Conservation (phyloP, 805 yeast genomes). For the Sugiyamaella boreocaroliniensis region DNA sequence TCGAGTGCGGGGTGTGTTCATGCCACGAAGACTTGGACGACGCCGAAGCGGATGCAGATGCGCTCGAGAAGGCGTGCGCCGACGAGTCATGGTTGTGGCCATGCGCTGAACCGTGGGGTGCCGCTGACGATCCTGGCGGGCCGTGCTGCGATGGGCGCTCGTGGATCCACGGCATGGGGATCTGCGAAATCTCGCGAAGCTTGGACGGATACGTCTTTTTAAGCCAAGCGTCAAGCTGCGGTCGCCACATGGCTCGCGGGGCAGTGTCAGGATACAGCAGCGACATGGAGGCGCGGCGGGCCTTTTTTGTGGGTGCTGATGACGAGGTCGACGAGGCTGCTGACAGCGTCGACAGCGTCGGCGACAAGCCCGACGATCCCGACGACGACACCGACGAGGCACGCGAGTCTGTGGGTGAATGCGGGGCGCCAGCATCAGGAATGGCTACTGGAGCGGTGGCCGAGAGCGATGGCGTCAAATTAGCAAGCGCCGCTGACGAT, state of each 20-base stretch:
- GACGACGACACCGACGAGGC: background rate
- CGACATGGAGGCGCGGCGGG: conserved; percentile 17
- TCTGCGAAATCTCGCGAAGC: conserved; percentile 20
- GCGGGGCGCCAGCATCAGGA: background rate
- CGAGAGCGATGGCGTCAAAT: background rate
- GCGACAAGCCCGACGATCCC: too few relatives aligned
- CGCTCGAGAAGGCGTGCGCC: too few relatives aligned
- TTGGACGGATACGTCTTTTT: conserved; percentile 27
- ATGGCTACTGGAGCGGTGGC: background rate
- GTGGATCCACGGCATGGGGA: conserved; percentile 4
- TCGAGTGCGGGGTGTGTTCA: background rate
- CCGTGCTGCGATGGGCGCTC: background rate
- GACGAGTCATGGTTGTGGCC: too few relatives aligned
- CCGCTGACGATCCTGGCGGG: too few relatives aligned
- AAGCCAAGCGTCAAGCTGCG: conserved; percentile 34
- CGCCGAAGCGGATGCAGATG: background rate
- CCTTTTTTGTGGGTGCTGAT: background rate
- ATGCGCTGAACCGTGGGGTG: too few relatives aligned
- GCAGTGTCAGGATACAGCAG: conserved; percentile 35
- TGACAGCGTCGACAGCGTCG: background rate
- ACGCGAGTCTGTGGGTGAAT: background rate
- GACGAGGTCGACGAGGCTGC: background rate
- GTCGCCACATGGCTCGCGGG: conserved; percentile 32
- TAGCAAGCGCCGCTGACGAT: background rate
- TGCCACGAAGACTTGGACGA: background rate